phyloP scores from a whole-genome alignment of 2,329 filamentous ascomycete species.

The Fusarium metavorans region DNA sequence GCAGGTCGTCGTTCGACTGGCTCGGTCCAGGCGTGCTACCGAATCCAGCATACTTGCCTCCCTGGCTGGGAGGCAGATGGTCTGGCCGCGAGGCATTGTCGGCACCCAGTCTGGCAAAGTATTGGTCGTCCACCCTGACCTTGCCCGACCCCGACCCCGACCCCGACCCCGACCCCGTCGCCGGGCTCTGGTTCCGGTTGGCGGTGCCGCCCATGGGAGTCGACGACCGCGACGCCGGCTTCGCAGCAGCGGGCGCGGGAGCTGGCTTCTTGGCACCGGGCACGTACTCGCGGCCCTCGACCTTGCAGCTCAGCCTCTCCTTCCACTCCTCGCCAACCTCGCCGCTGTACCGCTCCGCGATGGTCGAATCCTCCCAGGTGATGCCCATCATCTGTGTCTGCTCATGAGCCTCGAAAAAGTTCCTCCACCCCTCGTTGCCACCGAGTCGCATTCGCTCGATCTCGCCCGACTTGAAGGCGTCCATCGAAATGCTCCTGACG shows the following conservation, averaged over 20 bases:
- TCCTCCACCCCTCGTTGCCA: slow-evolving; percentile 88
- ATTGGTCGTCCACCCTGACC: slow-evolving; percentile 82
- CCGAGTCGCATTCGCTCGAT: slow-evolving; percentile 94
- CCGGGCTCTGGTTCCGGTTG: slow-evolving; percentile 56
- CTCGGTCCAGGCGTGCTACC: slow-evolving; percentile 77
- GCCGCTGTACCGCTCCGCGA: slow-evolving; percentile 89
- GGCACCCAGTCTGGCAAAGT: slow-evolving; percentile 86
- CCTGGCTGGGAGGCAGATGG: slow-evolving; percentile 84
- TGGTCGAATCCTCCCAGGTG: slow-evolving; percentile 87
- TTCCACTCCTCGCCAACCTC: slow-evolving; percentile 97
- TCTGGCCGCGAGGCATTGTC: slow-evolving; percentile 84
- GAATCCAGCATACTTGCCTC: slow-evolving; percentile 93
- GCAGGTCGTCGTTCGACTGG: slow-evolving; percentile 62
- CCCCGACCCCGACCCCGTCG: slow-evolving; percentile 44
- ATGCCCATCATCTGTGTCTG: slow-evolving; percentile 75
- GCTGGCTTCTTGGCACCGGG: slow-evolving; percentile 71
- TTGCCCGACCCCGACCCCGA: slow-evolving; percentile 56
- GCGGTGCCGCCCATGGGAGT: slow-evolving; percentile 57
- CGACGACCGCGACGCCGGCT: slow-evolving; percentile 52
- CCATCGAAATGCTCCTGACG: slow-evolving; percentile 97
- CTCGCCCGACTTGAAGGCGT: slow-evolving; percentile 94
- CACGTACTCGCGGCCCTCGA: slow-evolving; percentile 89
- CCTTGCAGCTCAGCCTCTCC: slow-evolving; percentile 86
- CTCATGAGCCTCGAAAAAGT: slow-evolving; percentile 83
- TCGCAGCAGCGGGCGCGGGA: slow-evolving; percentile 44